Evolutionary conservation across 345 rosid genomes (phyloP), one percentile per base, ranked within the genome.

Genomic region (Sisymbrium irio): DNA sequence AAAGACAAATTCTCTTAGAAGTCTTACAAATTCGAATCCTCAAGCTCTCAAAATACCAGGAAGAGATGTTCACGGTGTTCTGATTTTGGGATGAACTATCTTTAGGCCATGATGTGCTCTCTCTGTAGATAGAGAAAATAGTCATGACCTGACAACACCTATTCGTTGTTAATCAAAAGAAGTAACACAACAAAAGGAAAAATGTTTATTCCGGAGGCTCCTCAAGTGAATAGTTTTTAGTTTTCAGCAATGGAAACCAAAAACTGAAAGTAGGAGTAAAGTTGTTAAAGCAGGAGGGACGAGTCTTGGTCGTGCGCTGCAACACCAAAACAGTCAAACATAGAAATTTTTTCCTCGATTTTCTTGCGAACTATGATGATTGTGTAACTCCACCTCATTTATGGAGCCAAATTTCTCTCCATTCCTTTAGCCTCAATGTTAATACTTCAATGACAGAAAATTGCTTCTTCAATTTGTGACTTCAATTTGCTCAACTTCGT

Each of bases 401-500:
- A 55, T 69, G 65, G 60, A 76, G 45, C 53, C 65, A 62, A 60
- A 33, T 39, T 55, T 76, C 18, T 54, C 40, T 69, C 59, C 64
- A 44, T 69, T 61, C 27, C 51, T 76, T 69, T 44, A 76, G 70
- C 79, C 79, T 76, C 79, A 19, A 56, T 76, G 75, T 76, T 63
- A 69, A 69, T 55, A 69, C 74, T 55, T 76, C 49, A 40, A 28
- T 75, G 45, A 53, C 58, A 69, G 58, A 55, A 30, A 20, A 18
- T 32, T 47, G 15, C 33, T 70, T 32, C 79, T 72, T 91, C 83
- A 89, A 69, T 88, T 70, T 18, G 83, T 69, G 77, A 85, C 89
- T 81, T 85, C 96, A 69, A 85, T 87, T 41, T 71, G 54, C 69
- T 93, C 96, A 15, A 82, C 70, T 82, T 91, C 97, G 22, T 65